Evolutionary conservation across 352 stramenopile species (phyloP), one percentile per base, ranked within the genome.

Genomic region (Globisporangium recalcitrans): DNA sequence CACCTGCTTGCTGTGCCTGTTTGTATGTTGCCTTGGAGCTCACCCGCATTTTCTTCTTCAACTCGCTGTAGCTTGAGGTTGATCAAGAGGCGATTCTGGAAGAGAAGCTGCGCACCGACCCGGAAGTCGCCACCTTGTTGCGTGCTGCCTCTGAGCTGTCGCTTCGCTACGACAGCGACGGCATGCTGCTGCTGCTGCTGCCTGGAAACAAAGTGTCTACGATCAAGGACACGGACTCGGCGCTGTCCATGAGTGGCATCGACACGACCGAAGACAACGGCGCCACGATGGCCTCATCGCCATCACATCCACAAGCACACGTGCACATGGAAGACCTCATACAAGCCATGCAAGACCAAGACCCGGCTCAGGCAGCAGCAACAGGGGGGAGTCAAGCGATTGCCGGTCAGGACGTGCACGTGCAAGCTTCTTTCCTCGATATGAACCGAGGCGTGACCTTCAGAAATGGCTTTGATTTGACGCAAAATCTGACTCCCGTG

Each of bases 401-500:
- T 34, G 38, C 24, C 36, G 52, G 40, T 61, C 52, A 65, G 46
- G 29, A 55, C 60, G 58, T 36, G 48, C 24, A 55, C 60, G 58
- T 36, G 48, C 24, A 54, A 54, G 48, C 48, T 54, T 36, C 48
- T 54, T 54, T 54, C 48, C 38, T 42, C 7, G 52, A 36, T 21
- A 61, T 40, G 24, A 67, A 72, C 31, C 68, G 64, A 65, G 67
- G 27, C 21, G 68, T 64, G 6, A 51, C 63, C 9, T 55, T 73
- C 27, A 73, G 67, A 52, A 63, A 40, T 65, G 60, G 67, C 21
- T 83, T 87, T 34, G 78, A 89, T 67, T 56, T 91, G 31, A 74
- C 78, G 2, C 82, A 91, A 62, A 91, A 93, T 64, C 58, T 90
- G 47, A 80, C 80, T 19, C 78, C 82, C 10, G 78, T 89, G 53